These are phyloP conservation scores for Monascus ruber DNA, from an alignment of 2,329 filamentous ascomycete species.

Conservation along the genomic window DNA sequence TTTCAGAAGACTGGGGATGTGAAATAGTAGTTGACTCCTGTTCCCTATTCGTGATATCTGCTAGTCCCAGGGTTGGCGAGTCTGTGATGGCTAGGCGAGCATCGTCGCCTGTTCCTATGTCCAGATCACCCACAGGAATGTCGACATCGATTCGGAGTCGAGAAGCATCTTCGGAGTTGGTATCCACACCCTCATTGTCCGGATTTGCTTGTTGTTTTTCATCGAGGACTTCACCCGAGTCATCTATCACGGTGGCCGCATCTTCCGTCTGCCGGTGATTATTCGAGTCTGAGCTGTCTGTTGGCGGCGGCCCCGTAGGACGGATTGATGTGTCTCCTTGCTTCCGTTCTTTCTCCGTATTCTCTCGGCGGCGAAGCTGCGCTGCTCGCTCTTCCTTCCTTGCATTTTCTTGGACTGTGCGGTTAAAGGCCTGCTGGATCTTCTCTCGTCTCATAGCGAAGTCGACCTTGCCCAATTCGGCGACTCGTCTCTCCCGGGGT, in stretches of 20 bases:
- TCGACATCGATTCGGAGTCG: constrained; percentile 18
- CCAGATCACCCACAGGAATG: constrained; percentile 4
- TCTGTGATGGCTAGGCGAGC: constrained; percentile 22
- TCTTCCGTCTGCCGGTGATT: constrained; percentile 7
- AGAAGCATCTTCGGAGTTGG: constrained; percentile 6
- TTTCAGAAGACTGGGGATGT: constrained; percentile 2
- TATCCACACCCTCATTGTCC: constrained; percentile 1
- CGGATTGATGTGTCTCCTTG: constrained; percentile 23
- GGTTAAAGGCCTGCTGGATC: constrained; percentile 76
- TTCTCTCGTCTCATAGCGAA: constrained; percentile 71
- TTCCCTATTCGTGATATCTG: constrained; percentile 6
- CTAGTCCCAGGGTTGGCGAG: constrained; percentile 33
- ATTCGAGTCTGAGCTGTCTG: constrained; percentile 3
- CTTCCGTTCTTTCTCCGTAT: constrained; percentile 38
- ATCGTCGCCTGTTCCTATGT: constrained; percentile 1
- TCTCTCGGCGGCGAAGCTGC: constrained; percentile 34
- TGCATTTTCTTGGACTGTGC: constrained; percentile 60
- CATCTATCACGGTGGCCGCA: constrained; percentile 14
- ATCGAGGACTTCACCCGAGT: constrained; percentile 3
- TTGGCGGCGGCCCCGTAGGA: constrained; percentile 11
- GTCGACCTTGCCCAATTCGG: constrained; percentile 65
- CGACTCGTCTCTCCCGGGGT: constrained; percentile 35
- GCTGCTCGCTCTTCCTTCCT: constrained; percentile 47
- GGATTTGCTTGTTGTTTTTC: constrained; percentile 6
- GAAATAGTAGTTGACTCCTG: constrained; percentile 1